Base-by-base conservation (phyloP, 306 rosid species). In the Hippophae rhamnoides region DNA sequence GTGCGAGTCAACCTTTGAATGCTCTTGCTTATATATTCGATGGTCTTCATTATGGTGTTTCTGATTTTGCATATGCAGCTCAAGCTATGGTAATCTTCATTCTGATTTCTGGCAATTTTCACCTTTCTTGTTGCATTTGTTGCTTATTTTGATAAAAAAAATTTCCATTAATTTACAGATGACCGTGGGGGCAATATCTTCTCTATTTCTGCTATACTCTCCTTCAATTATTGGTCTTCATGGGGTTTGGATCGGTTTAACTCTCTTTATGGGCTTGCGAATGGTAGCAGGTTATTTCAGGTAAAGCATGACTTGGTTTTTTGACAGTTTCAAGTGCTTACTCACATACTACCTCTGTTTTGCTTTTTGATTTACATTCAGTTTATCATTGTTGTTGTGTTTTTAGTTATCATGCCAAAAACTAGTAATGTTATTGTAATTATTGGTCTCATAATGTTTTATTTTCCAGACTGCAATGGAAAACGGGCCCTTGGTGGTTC, bases 1-100 rank as follows among this genome's bases (percentile, higher is more conserved):
- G 98, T 77, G 96, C 88, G 63, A 87, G 93, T 74, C 99, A 92
- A 74, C 99, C 99, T 64, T 75, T 92, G 70, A 89, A 78, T 70
- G 80, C 97, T 61, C 71, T 89, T 56, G 95, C 97, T 46, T 89
- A 81, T 72, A 69, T 83, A 64, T 85, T 83, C 44, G 95, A 89
- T 60, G 97, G 97, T 56, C 95, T 89, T 69, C 97, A 89, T 64
- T 89, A 60, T 67, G 97, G 97, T 46, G 79, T 83, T 78, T 89
- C 97, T 61, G 97, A 92, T 86, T 92, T 92, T 59, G 82, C 70
- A 62, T 88, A 92, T 81, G 95, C 96, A 51, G 98, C 96, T 63
- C 62, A 26, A 65, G 83, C 98, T 47, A 92, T 92, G 98, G 98
- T 92, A 82, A 63, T 82, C 55, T 61, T 63, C 38, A 31, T 31